Percentiles rank a stretch among this genome's conserved stretches.
These are phyloP conservation scores for Echinosophora koreensis DNA, from an alignment of 306 rosid genomes.

Conservation along the genomic window DNA sequence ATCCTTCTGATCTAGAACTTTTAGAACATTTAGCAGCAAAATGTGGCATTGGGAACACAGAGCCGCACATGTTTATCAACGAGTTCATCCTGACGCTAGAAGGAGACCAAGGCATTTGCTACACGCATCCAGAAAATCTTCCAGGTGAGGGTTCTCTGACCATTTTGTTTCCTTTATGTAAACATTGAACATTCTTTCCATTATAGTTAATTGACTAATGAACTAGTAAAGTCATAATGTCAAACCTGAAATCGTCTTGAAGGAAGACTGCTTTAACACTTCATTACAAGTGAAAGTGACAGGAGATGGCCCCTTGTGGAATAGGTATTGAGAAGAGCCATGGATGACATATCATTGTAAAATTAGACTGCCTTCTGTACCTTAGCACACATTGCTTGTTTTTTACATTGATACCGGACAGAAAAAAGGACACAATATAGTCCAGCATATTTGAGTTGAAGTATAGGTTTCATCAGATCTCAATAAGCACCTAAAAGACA, in stretches of 20 bases:
- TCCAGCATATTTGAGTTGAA: conserved; percentile 16
- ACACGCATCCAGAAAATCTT: conserved; percentile 88
- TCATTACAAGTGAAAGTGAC: conserved; percentile 12
- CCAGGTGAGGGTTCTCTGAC: conserved; percentile 66
- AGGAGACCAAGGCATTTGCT: conserved; percentile 74
- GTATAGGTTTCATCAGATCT: conserved; percentile 15
- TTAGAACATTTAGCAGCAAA: conserved; percentile 83
- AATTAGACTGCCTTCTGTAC: conserved; percentile 22
- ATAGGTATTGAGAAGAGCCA: neutral
- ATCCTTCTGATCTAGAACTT: conserved; percentile 82
- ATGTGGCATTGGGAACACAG: conserved; percentile 64
- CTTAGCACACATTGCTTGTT: conserved; percentile 4
- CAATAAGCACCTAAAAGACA: neutral
- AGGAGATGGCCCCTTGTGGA: conserved; percentile 6
- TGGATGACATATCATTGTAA: conserved; percentile 2
- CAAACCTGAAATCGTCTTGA: neutral
- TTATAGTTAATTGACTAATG: neutral
- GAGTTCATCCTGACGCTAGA: conserved; percentile 90
- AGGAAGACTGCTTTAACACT: neutral
- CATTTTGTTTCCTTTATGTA: conserved; percentile 5
- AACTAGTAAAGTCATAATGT: neutral
- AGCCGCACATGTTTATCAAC: conserved; percentile 68
- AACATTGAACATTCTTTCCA: neutral
- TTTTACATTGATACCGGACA: conserved; percentile 10
- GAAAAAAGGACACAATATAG: conserved; percentile 1